These are phyloP conservation scores for Heterobasidion occidentale DNA, from an alignment of 1,284 basidiomycete species.

Conservation along the genomic window DNA sequence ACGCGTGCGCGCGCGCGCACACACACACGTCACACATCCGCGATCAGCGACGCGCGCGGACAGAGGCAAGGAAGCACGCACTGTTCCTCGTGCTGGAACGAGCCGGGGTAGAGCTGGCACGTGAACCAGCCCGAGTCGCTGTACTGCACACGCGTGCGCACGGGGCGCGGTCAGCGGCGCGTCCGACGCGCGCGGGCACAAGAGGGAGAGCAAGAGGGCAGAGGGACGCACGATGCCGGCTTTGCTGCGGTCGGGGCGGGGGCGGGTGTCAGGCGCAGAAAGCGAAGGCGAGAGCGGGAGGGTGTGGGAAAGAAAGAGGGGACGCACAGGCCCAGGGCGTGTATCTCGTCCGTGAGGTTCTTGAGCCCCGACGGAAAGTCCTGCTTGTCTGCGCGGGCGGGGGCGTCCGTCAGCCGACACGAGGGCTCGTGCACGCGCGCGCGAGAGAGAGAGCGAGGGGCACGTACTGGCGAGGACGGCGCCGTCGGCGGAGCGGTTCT, in stretches of 20 bases:
- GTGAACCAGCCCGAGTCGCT: conserved; percentile 46
- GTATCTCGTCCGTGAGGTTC: conserved; percentile 40
- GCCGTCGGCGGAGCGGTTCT: conserved; percentile 34
- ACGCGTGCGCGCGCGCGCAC: neutral
- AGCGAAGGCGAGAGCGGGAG: neutral
- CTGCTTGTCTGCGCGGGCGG: conserved; percentile 25
- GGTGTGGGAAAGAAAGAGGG: neutral
- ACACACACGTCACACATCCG: neutral
- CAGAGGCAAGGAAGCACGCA: conserved; percentile 8
- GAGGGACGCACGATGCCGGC: conserved; percentile 3
- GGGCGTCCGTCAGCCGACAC: conserved; percentile 12
- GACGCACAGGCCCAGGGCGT: conserved; percentile 43
- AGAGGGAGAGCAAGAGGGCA: too few species aligned
- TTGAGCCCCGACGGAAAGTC: conserved; percentile 46
- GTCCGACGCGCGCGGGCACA: neutral
- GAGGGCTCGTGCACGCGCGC: too few species aligned
- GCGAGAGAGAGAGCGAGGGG: neutral
- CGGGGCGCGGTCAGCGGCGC: too few species aligned
- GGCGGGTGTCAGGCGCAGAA: neutral
- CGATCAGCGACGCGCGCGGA: neutral
- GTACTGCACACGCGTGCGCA: conserved; percentile 29
- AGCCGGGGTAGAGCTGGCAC: conserved; percentile 40
- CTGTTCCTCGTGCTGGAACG: conserved; percentile 37
- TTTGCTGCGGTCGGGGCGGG: neutral
- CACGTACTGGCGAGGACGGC: conserved; percentile 37